Conservation (phyloP, 495 filamentous ascomycete species). For the Rhypophila decipiens region DNA sequence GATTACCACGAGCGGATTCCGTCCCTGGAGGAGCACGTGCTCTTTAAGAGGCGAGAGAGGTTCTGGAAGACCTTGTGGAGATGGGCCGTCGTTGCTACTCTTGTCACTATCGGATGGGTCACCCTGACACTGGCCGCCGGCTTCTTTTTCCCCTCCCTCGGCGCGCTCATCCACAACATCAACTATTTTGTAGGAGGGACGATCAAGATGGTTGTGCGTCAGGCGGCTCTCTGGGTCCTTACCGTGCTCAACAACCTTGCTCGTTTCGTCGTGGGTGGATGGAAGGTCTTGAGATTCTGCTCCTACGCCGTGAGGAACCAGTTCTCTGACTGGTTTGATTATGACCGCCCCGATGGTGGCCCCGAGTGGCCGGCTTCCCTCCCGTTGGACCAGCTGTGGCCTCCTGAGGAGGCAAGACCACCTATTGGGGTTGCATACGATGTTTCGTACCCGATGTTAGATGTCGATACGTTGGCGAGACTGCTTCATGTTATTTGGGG, state of each 20-base stretch:
- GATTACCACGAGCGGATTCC: constrained; percentile 9
- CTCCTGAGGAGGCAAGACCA: too few species aligned
- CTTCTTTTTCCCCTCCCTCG: neutral
- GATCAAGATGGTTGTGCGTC: neutral
- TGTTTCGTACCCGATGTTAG: too few species aligned
- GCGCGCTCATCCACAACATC: neutral
- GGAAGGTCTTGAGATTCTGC: too few species aligned
- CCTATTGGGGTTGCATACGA: too few species aligned
- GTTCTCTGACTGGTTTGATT: too few species aligned
- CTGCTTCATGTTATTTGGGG: too few species aligned
- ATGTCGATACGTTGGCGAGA: too few species aligned
- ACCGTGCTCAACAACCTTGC: neutral
- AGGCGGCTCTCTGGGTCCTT: neutral
- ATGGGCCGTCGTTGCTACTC: neutral
- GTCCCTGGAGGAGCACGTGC: constrained; percentile 4
- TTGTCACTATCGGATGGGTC: neutral
- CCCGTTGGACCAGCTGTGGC: too few species aligned
- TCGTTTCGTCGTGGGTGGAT: neutral
- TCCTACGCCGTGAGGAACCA: too few species aligned
- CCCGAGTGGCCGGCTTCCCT: too few species aligned
- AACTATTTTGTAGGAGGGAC: neutral
- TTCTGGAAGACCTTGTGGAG: neutral
- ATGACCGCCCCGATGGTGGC: too few species aligned
- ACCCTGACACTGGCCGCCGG: neutral
- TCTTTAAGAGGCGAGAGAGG: neutral